These are phyloP conservation scores for Trebouxia sp. DNA, from an alignment of 139 green algal genomes.

Conservation along the genomic window DNA sequence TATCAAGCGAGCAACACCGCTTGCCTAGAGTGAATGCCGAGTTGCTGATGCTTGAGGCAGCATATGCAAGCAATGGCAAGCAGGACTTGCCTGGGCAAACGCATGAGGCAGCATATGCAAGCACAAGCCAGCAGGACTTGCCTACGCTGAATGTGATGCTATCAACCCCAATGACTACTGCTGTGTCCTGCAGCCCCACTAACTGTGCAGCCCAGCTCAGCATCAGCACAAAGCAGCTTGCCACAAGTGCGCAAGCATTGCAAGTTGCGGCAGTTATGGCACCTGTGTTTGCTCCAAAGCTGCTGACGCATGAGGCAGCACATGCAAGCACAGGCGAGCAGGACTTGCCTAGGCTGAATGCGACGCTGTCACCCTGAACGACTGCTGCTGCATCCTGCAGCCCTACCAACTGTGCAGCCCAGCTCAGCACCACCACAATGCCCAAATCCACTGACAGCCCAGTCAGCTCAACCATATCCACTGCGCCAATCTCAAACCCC, in stretches of 20 bases:
- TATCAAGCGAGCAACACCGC: too few relatives aligned
- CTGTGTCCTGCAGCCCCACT: neutral
- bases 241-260: too few relatives aligned
- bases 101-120: too few relatives aligned
- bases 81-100: too few relatives aligned
- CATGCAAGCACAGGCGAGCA: neutral
- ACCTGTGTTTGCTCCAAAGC: too few relatives aligned
- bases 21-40: too few relatives aligned
- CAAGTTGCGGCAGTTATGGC: too few relatives aligned
- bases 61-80: too few relatives aligned
- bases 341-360: neutral
- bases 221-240: neutral
- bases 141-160: neutral
- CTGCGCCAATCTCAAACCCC: neutral
- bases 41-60: too few relatives aligned
- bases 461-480: neutral
- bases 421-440: slow-evolving; percentile 13
- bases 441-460: neutral
- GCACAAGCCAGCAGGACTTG: too few relatives aligned
- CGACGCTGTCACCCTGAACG: neutral
- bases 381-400: neutral
- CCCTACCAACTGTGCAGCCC: neutral
- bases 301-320: too few relatives aligned
- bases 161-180: neutral
- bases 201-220: neutral